Evolutionary conservation across 1,139 yeast genomes (phyloP), one percentile per base, ranked within the genome.

Genomic region (Pichia sorboxylosa): DNA sequence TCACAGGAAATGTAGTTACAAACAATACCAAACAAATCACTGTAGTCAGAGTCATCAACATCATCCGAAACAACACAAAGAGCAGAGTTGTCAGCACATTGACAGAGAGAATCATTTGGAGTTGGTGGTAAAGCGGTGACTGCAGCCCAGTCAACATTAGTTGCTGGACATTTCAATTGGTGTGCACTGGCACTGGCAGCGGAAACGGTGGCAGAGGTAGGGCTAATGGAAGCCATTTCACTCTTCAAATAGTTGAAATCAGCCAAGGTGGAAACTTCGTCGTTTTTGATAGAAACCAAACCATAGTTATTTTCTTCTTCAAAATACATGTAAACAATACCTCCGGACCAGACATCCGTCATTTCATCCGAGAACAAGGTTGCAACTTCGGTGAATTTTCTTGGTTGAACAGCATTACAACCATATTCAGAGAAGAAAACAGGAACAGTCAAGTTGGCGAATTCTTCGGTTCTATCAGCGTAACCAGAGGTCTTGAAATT

Each of bases 271-370:
- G 69, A 60, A 48, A 71, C 80, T 19, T 51, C 53, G 33, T 50
- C 57, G 30, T 49, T 49, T 10, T n/a, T 11, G 35, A 66, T 50
- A 16, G 67, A 48, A 28, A 74, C 80, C 49, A 80, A 65, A 53
- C 92, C 92, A 49, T 78, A 80, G 39, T 78, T 57, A 57, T 80
- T 79, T 27, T 58, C 68, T 60, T 79, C 90, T 63, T 80, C 69
- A 55, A 73, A 77, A 59, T 79, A 80, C 85, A 79, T 74, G 63
- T 78, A 79, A 31, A 78, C 87, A 48, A 80, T 78, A 64, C 90
- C 92, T 58, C 92, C 92, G 27, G 90, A 78, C 87, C 87, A 80
- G 33, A 79, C 83, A 51, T 68, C 77, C 41, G 82, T 73, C 84
- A 76, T 75, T 22, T 75, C 60, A 35, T 58, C 54, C 41, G 75